Evolutionary conservation across 345 rosid species (phyloP).

Genomic region (Salix udensis): DNA sequence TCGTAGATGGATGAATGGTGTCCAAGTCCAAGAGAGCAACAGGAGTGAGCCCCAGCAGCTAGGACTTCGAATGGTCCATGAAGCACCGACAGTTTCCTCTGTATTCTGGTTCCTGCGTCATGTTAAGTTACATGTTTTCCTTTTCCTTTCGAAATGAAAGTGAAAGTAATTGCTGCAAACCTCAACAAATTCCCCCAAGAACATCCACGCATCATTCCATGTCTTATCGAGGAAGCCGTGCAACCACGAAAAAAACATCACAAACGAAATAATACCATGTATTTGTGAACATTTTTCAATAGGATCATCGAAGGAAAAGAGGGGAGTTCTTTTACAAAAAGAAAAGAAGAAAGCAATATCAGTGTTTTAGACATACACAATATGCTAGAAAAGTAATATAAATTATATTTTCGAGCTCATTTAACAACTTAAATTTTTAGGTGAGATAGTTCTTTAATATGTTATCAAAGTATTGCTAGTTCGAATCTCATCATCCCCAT

Average conservation of each 20-base stretch:
- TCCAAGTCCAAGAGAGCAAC: background rate
- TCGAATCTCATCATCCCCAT: too few species aligned
- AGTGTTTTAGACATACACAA: too few species aligned
- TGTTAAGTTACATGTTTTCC: too few species aligned
- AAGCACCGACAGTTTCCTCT: background rate
- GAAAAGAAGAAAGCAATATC: too few species aligned
- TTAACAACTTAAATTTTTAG: too few species aligned
- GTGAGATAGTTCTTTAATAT: fast-evolving
- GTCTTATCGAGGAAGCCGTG: background rate
- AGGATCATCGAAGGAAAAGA: background rate
- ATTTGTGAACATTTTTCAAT: background rate
- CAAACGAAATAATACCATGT: background rate
- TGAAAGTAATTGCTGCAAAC: background rate
- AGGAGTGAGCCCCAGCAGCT: background rate
- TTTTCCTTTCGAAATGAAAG: background rate
- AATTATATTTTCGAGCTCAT: fast-evolving
- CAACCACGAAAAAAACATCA: background rate
- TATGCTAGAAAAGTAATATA: too few species aligned
- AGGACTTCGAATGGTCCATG: background rate
- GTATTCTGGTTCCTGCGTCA: background rate
- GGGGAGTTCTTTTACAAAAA: background rate
- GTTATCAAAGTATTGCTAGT: fast-evolving
- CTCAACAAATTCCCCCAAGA: background rate
- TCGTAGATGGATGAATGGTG: background rate
- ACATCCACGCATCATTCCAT: background rate